Evolutionary conservation across 169 alveolate species (phyloP).

Genomic region (Cryptosporidium baileyi): DNA sequence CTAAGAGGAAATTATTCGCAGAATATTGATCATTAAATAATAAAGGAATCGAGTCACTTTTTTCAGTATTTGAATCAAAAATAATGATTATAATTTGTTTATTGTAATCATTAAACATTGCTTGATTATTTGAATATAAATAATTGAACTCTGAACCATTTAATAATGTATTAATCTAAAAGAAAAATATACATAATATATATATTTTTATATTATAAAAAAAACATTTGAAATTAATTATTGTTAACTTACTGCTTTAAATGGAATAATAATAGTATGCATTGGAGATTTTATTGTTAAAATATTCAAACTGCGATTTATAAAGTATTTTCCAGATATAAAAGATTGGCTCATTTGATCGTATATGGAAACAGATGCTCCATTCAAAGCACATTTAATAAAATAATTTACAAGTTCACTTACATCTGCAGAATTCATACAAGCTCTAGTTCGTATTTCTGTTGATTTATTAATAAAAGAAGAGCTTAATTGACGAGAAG

Average conservation of each 20-base stretch:
- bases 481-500: not conserved
- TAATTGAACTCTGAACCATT: slow-evolving; percentile 43
- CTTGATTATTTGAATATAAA: slow-evolving; percentile 22
- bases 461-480: slow-evolving; percentile 16
- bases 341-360: slow-evolving; percentile 52
- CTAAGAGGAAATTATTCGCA: slow-evolving; percentile 39
- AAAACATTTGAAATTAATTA: not conserved
- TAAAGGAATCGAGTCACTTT: slow-evolving; percentile 25
- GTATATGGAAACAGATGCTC: slow-evolving; percentile 34
- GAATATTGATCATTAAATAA: slow-evolving; percentile 45
- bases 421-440: slow-evolving; percentile 21
- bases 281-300: slow-evolving; percentile 44
- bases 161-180: slow-evolving; percentile 45
- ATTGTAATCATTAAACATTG: not conserved
- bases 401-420: slow-evolving; percentile 40
- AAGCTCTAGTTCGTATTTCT: slow-evolving; percentile 14
- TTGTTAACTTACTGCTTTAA: slow-evolving; percentile 68
- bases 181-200: not conserved
- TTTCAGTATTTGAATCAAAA: slow-evolving; percentile 59
- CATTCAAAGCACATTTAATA: slow-evolving; percentile 50
- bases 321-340: slow-evolving; percentile 51
- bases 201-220: not conserved
- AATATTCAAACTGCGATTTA: slow-evolving; percentile 29
- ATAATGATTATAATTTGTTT: slow-evolving; percentile 35
- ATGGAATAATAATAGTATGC: slow-evolving; percentile 57